These are phyloP conservation scores for Cunninghamia lanceolata DNA, from an alignment of 75 land plant species.

Conservation along the genomic window DNA sequence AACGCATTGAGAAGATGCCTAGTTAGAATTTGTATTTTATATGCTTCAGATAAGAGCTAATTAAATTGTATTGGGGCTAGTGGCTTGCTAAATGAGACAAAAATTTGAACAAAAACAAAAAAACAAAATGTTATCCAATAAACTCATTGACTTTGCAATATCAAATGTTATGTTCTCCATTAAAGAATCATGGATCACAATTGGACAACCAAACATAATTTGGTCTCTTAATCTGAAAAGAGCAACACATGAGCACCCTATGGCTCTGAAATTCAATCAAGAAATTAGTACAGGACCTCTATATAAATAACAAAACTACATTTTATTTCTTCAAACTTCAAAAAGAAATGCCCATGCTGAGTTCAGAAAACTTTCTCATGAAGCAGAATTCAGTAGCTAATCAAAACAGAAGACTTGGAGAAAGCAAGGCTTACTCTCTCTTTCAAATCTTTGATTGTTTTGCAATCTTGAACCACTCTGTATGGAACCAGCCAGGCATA, in stretches of 20 bases:
- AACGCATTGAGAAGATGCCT: background rate
- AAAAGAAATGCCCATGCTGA: background rate
- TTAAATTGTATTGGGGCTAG: background rate
- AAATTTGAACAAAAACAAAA: background rate
- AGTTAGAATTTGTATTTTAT: background rate
- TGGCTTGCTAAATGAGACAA: background rate
- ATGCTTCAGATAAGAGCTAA: background rate
- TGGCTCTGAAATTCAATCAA: too few relatives aligned
- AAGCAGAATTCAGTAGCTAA: background rate
- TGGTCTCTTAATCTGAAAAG: background rate
- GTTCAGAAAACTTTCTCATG: background rate
- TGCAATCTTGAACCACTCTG: slow-evolving; percentile 67
- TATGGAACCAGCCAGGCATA: slow-evolving; percentile 44
- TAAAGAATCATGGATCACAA: background rate
- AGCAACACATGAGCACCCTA: background rate
- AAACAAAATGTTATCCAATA: background rate
- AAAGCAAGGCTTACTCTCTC: background rate
- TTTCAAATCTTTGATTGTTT: background rate
- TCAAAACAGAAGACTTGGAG: background rate
- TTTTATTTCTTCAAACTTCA: background rate
- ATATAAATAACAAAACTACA: background rate
- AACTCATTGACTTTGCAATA: background rate
- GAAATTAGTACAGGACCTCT: background rate
- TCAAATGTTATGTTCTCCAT: background rate
- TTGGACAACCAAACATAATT: background rate